Evolutionary conservation across 371 early-diverging fungal genomes (phyloP).

Genomic region (Amoeboradix gromovi): DNA sequence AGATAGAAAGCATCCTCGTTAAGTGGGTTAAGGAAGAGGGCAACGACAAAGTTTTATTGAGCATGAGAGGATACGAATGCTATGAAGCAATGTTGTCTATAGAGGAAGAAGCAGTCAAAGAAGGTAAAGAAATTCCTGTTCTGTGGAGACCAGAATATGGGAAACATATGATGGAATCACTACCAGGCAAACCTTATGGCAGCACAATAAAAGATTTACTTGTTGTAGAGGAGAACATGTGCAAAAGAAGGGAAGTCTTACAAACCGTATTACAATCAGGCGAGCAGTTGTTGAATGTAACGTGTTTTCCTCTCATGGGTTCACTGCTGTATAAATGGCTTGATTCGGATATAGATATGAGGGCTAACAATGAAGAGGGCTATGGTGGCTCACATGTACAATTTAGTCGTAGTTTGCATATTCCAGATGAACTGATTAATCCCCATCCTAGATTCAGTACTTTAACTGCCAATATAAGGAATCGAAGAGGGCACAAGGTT

Average conservation of each 20-base stretch:
- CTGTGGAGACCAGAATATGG: conserved; percentile 87
- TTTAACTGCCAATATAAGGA: conserved; percentile 67
- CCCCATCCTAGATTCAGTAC: conserved; percentile 85
- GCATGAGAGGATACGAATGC: neutral
- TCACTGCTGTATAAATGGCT: conserved; percentile 31
- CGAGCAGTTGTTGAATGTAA: conserved; percentile 45
- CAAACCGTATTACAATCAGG: conserved; percentile 21
- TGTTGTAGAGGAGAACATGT: conserved; percentile 66
- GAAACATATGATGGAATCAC: conserved; percentile 77
- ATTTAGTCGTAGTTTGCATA: conserved; percentile 48
- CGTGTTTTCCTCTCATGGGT: conserved; percentile 69
- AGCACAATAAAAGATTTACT: conserved; percentile 45
- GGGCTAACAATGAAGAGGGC: conserved; percentile 6
- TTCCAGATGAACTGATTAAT: conserved; percentile 75
- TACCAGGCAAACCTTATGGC: conserved; percentile 74
- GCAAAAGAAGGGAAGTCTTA: conserved; percentile 6
- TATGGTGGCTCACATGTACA: conserved; percentile 23
- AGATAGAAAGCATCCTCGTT: conserved; percentile 21
- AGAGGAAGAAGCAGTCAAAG: conserved; percentile 62
- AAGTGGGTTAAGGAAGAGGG: neutral
- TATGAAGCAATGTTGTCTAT: conserved; percentile 18
- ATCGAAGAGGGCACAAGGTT: conserved; percentile 69
- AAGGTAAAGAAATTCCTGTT: conserved; percentile 15
- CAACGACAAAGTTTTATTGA: neutral
- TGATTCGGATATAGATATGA: conserved; percentile 18